Percentiles rank a stretch among this genome's conserved stretches.
Evolutionary conservation across 176 grass and related monocot species (phyloP).

Genomic region (Cenchrus americanus): DNA sequence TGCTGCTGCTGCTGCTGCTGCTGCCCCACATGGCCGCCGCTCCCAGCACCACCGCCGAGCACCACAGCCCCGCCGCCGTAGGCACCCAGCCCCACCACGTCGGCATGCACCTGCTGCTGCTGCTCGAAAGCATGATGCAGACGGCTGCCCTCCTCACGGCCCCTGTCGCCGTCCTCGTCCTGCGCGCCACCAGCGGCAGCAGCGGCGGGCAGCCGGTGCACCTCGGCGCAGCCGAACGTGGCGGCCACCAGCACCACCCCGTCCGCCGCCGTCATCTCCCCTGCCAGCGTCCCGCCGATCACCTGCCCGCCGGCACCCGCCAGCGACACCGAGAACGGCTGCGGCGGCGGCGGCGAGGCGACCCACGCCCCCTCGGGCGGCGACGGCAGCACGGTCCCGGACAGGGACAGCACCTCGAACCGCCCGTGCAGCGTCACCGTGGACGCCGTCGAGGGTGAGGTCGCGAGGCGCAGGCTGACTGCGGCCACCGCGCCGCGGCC

Average conservation of each 20-base stretch:
- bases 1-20: too few relatives aligned
- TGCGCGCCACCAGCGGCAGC: slow-evolving; percentile 20
- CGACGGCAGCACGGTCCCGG: slow-evolving; percentile 54
- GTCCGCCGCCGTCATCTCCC: slow-evolving; percentile 58
- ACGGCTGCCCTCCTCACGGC: neutral
- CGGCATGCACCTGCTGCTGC: neutral
- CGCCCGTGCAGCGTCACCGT: slow-evolving; percentile 64
- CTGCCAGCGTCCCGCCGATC: slow-evolving; percentile 76
- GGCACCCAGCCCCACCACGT: slow-evolving; percentile 4
- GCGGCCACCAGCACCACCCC: slow-evolving; percentile 71
- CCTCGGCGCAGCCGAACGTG: slow-evolving; percentile 61
- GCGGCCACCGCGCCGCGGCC: slow-evolving; percentile 59
- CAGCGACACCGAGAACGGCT: slow-evolving; percentile 65
- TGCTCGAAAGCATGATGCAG: neutral
- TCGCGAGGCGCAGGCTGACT: slow-evolving; percentile 63
- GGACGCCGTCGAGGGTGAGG: neutral
- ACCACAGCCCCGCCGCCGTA: neutral
- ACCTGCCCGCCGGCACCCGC: slow-evolving; percentile 68
- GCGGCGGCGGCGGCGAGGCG: neutral
- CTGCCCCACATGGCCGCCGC: neutral
- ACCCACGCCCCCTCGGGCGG: neutral
- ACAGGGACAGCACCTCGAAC: slow-evolving; percentile 73
- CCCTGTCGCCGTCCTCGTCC: neutral
- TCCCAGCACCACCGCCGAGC: neutral
- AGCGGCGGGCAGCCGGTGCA: slow-evolving; percentile 54